A percentile compares a stretch with the other conserved stretches of the same genome.
Evolutionary conservation across 176 grass and related monocot species (phyloP).

Genomic region (Poa pratensis): DNA sequence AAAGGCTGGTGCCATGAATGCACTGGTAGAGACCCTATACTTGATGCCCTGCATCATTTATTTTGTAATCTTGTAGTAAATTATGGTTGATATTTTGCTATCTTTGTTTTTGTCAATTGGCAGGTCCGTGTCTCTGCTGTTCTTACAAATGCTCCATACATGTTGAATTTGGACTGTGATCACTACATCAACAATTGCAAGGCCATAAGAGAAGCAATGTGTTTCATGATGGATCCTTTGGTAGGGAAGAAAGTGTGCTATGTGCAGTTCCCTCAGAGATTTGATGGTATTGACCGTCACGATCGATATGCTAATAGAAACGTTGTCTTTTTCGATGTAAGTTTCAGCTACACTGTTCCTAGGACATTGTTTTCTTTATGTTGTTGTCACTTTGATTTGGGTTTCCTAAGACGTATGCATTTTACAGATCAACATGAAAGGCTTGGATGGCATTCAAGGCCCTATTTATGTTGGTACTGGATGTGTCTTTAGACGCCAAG

Average conservation of each 20-base stretch:
- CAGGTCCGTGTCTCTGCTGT: slow-evolving; percentile 94
- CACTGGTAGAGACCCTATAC: slow-evolving; percentile 58
- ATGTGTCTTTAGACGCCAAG: slow-evolving; percentile 89
- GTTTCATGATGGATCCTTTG: slow-evolving; percentile 93
- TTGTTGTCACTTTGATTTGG: background rate
- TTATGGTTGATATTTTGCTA: background rate
- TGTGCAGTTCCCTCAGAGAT: slow-evolving; percentile 94
- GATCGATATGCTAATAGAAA: slow-evolving; percentile 98
- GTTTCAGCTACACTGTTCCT: background rate
- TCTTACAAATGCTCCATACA: slow-evolving; percentile 87
- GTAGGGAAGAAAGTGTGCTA: slow-evolving; percentile 85
- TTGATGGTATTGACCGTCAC: slow-evolving; percentile 83
- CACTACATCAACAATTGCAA: slow-evolving; percentile 97
- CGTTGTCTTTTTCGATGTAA: slow-evolving; percentile 97
- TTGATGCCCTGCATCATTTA: no score
- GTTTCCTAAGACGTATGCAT: background rate
- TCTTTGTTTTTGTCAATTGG: background rate
- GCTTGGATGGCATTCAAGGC: slow-evolving; percentile 93
- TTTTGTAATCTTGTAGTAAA: no score
- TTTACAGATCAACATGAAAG: slow-evolving; percentile 91
- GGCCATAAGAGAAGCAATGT: slow-evolving; percentile 94
- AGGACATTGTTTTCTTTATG: background rate
- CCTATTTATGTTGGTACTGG: slow-evolving; percentile 89
- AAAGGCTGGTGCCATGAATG: slow-evolving; percentile 95
- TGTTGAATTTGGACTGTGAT: slow-evolving; percentile 98